Base-by-base conservation (phyloP, 2,329 filamentous ascomycete species). In the Nemania sp. region DNA sequence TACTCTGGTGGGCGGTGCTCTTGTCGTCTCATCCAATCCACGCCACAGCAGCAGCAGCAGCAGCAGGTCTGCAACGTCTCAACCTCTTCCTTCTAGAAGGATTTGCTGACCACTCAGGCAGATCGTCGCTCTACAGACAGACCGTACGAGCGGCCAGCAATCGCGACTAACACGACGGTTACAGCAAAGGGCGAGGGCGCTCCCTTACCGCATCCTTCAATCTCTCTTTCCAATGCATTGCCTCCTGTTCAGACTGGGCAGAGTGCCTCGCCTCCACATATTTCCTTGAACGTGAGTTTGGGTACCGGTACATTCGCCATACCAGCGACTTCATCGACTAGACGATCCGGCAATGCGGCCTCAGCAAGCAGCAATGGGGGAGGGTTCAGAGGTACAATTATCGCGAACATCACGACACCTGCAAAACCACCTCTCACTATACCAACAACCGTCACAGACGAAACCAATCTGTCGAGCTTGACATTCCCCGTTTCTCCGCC, bases 1-100 rank as follows among this genome's bases (percentile, higher is more conserved):
- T 43, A 26, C 37, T 56, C 17, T 59, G 49, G 48, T 56, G 42
- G 52, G 53, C 46, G 42, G 52, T 56, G 41, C 42, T 56, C 36
- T 33, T 59, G 22, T 59, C 26, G 11, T 52, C 34, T 34, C 28
- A 30, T 42, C 42, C 44, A 51, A 46, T 44, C 26, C 24, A 37
- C 23, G 43, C 39, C 37, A 36, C 19, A 37, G 34, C 34, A 33
- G 5, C 34, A 39, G 34, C 34, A 22, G 26, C 14, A 41, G 47
- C 31, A 44, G 19, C 36, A 53, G 45, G 52, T 56, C 36, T 36
- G 49, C 41, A 11, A 43, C 17, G 39, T 23, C 41, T 52, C 30
- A 28, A 45, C 20, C 28, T 31, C 26, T 44, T 50, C 44, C 42
- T 57, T 52, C 45, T 39, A 22, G 42, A 54, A 42, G 49, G 44